Evolutionary conservation across 169 alveolate species (phyloP).

Genomic region (Plasmodium vinckei): DNA sequence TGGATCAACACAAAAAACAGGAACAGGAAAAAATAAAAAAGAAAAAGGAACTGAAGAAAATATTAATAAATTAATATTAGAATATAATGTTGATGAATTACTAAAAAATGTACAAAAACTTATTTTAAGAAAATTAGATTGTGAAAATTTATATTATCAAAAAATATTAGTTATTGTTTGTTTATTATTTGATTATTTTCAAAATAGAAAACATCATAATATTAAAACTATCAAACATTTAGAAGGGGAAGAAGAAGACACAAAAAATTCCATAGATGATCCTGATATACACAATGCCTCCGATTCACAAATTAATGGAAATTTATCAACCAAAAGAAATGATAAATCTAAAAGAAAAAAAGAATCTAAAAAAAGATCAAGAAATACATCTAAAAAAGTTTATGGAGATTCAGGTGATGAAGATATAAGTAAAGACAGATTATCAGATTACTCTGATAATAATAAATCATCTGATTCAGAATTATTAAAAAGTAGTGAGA

Average conservation of each 20-base stretch:
- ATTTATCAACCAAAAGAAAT: background rate
- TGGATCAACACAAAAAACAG: background rate
- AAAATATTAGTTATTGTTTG: constrained; percentile 39
- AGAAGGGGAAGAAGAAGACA: constrained; percentile 62
- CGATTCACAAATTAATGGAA: too few relatives aligned
- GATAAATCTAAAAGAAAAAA: background rate
- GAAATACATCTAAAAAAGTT: background rate
- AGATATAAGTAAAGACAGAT: constrained; percentile 4
- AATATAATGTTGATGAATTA: constrained; percentile 56
- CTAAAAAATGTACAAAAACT: constrained; percentile 28
- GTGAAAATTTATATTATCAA: constrained; percentile 70
- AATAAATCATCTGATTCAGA: background rate
- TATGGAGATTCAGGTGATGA: constrained; percentile 24
- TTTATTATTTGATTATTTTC: constrained; percentile 57
- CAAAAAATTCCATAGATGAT: background rate
- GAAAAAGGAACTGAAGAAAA: constrained; percentile 17
- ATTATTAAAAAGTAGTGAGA: background rate
- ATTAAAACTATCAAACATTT: constrained; percentile 24
- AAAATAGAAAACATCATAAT: constrained; percentile 50
- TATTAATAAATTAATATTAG: constrained; percentile 22
- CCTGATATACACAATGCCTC: background rate
- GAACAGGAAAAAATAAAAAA: background rate
- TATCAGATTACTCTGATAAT: background rate
- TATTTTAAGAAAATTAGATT: constrained; percentile 40
- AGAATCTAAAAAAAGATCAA: constrained; percentile 29